Evolutionary conservation across 331 rosid genomes (phyloP), one percentile per base, ranked within the genome.

Genomic region (Saraca asoca): DNA sequence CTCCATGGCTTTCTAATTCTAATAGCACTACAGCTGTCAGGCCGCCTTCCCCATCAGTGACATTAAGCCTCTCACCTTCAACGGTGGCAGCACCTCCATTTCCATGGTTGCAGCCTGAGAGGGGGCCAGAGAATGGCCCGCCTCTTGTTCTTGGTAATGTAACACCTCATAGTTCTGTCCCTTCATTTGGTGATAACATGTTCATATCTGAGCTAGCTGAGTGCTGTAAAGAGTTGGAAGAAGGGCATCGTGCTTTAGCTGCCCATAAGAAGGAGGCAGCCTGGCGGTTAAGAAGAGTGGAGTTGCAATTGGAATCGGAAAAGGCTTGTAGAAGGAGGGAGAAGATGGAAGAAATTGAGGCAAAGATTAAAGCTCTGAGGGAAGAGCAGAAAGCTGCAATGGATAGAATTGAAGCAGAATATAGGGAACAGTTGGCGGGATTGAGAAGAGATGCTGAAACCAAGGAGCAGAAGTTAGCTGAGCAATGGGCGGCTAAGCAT

Each of bases 381-480:
- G 96, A 89, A 58, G 97, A 93, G 52, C 90, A 90, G 71, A 77
- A 85, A 33, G 76, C 72, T 42, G 85, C 85, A 7, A 51, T 93
- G 76, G 98, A 93, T 60, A 82, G 90, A 76, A 84, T 93, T 17
- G 98, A 93, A 81, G 82, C 83, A 6, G 97, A 93, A 53, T 93
- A 90, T 65, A 75, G 83, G 69, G 97, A 93, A 34, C 98, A 93
- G 64, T 68, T 93, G 48, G 84, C 85, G 11, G 97, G 90, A 55
- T 58, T 93, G 64, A 85, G 86, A 79, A 85, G 93, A 69, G 98
- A 93, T 58, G 98, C 96, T 10, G 96, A 93, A 70, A 79, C 82
- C 42, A 93, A 93, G 78, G 98, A 93, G 79, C 98, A 90, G 71
- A 93, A 93, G 77, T 51, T 93, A 85, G 85, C 96, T 59, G 98